Conservation (phyloP, 257 asterid species). For the Gardenia jasminoides region DNA sequence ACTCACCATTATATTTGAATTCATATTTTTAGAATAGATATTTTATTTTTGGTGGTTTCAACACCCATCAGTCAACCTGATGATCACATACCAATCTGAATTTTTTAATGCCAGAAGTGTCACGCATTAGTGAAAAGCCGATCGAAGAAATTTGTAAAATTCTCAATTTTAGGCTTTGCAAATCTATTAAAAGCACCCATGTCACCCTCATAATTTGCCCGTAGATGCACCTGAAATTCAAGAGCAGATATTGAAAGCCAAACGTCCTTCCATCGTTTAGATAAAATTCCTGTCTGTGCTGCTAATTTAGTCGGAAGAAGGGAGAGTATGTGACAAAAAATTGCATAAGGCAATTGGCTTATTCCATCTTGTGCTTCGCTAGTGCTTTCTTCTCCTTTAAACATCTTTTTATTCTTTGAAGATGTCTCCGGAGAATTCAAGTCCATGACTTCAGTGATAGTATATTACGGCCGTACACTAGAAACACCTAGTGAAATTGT, state of each 20-base stretch:
- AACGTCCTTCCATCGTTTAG: conserved; percentile 2
- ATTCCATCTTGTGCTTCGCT: not conserved
- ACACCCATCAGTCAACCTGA: not conserved
- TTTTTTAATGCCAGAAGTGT: not conserved
- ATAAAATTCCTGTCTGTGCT: conserved; percentile 13
- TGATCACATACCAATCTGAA: conserved; percentile 11
- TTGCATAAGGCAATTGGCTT: not conserved
- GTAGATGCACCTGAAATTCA: not conserved
- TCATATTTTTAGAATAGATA: too few relatives aligned
- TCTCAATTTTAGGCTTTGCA: not conserved
- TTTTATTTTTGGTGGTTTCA: too few relatives aligned
- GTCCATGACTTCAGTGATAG: not conserved
- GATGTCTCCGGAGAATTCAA: not conserved
- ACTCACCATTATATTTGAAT: too few relatives aligned
- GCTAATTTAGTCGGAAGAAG: not conserved
- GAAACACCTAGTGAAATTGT: not conserved
- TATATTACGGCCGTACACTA: not conserved
- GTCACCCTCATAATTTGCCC: not conserved
- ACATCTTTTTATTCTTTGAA: not conserved
- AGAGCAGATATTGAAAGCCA: conserved; percentile 7
- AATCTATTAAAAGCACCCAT: not conserved
- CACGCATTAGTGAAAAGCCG: conserved; percentile 1
- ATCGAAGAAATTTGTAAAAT: not conserved
- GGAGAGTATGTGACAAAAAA: not conserved
- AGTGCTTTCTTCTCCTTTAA: not conserved